A percentile compares a stretch with the other conserved stretches of the same genome.
Evolutionary conservation across 768 basidiomycete species (phyloP).

Genomic region (Cystobasidium tubakii): DNA sequence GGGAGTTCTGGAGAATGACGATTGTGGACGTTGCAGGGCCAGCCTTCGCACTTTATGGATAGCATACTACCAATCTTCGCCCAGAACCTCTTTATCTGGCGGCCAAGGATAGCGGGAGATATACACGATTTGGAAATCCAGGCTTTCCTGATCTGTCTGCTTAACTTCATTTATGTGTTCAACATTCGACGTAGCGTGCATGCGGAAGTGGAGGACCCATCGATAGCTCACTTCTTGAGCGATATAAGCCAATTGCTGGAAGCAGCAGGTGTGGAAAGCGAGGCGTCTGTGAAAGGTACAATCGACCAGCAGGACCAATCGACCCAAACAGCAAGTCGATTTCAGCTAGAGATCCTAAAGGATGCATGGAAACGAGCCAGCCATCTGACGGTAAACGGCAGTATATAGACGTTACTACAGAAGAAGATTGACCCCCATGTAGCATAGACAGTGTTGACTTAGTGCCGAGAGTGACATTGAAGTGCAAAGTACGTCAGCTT

Average conservation of each 20-base stretch:
- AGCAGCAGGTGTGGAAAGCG: background rate
- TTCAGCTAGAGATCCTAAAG: background rate
- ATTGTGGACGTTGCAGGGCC: too few species aligned
- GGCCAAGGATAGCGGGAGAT: background rate
- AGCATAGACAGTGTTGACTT: background rate
- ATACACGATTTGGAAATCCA: background rate
- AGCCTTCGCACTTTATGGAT: background rate
- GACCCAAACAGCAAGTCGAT: background rate
- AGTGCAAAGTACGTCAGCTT: too few species aligned
- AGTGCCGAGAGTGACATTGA: too few species aligned
- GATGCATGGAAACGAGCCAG: background rate
- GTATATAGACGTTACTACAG: background rate
- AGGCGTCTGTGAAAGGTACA: background rate
- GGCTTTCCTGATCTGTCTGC: background rate
- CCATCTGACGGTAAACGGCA: background rate
- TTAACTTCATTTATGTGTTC: background rate
- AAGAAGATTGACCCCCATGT: background rate
- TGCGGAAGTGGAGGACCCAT: background rate
- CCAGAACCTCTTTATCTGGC: background rate
- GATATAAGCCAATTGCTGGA: background rate
- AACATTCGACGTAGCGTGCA: background rate
- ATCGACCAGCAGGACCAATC: background rate
- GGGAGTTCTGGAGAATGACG: too few species aligned
- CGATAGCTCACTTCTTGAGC: background rate
- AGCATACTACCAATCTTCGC: background rate